Evolutionary conservation across 176 grass and related monocot species (phyloP), one percentile per base, ranked within the genome.

Genomic region (Cenchrus fungigraminus): DNA sequence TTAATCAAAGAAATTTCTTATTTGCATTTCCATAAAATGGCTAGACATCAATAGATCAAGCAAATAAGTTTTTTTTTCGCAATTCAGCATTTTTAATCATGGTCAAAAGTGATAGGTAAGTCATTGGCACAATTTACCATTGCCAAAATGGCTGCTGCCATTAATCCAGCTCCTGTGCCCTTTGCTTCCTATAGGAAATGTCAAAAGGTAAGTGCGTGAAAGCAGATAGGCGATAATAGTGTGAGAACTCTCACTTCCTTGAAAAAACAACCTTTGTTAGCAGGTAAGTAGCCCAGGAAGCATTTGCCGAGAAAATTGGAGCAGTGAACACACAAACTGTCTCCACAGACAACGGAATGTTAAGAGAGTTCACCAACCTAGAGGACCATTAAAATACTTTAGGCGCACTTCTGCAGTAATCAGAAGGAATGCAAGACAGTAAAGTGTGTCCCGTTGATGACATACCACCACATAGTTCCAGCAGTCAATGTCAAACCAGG

Each of bases 261-360:
- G 11, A 82, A 63, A 87, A 73, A 76, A 7, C 5, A 85, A 95
- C 97, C 94, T 97, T 99, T 74, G 97, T 99, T 80, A 99, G 77
- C 81, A 99, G 90, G 73, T 99, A 99, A 62, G 97, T 97, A 79
- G 97, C 93, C 97, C 97, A 99, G 4, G 97, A 79, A 88, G 97
- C 97, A 71, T 84, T 89, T 79, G 97, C 97, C 4, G 97, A 99
- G 84, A 99, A 99, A 86, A 99, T 89, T 63, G 97, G 97, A 90
- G 97, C 97, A 14, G 97, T 99, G 73, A 99, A 99, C 68, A 99
- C 97, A 80, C 97, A 99, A n/a, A 99, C 97, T 53, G 97, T 99
- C 87, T 99, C 97, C 84, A 97, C 97, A 3, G 92, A 99, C 66
- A 99, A 69, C 64, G 92, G 97, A 69, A 99, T 94, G 89, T 99